Base-by-base conservation (phyloP, 202 grass and related monocot species). In the Musa balbisiana region DNA sequence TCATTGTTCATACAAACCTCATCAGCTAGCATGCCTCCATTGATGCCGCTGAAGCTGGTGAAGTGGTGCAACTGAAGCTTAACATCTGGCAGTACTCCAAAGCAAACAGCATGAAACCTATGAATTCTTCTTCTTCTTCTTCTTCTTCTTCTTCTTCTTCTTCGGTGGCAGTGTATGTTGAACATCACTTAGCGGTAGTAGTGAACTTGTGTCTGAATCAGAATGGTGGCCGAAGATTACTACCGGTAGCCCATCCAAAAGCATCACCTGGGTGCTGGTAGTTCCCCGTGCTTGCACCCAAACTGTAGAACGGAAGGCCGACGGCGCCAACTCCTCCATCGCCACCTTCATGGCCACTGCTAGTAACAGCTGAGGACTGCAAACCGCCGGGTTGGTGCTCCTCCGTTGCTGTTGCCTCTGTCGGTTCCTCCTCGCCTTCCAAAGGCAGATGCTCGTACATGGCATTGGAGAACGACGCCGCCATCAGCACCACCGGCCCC, bases 361-460 rank as follows among this genome's bases (percentile, higher is more conserved):
- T 54, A 25, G 63, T 78, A 72, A 90, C 82, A 55, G 29, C n/a
- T 22, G 66, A 55, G 12, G 79, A 64, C 0, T 69, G 69, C 16
- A 78, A 53, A 15, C 43, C 23, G 8, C 77, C 67, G 52, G 79
- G 25, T n/a, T 83, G 54, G 27, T 62, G 81, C 11, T 19, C 67
- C 21, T 80, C 82, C 2, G 22, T 43, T 11, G 83, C 24, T 0
- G 79, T 72, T 22, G 33, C 33, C 33, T 43, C 33, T 6, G 84
- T 60, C n/a, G 87, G 73, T 14, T 20, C 68, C 55, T 2, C 69
- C 3, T 16, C 70, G 1, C 87, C 88, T 12, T 81, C 80, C 10
- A 87, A 82, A 2, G 88, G 88, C 33, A 91, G 85, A 62, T 83
- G 85, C 80, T 91, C 88, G 65, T 87, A 91, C 77, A 91, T 83